Evolutionary conservation across 257 asterid species (phyloP), one percentile per base, ranked within the genome.

Genomic region (Nemophila menziesii): DNA sequence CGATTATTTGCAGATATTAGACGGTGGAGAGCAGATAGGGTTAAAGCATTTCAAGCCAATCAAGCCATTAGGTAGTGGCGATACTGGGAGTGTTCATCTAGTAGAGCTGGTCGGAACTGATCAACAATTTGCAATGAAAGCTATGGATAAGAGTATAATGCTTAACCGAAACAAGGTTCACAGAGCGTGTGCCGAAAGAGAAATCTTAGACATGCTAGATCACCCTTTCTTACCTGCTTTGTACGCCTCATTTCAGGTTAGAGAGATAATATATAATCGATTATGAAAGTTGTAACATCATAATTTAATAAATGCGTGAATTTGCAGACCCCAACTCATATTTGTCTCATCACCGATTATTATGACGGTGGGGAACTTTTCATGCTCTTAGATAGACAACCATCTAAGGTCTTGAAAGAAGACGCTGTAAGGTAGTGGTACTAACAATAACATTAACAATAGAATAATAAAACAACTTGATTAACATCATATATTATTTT

Each of bases 161-260:
- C 93, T 90, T 43, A 81, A 74, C 22, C 62, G 96, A 40, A 90
- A 90, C 81, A 90, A 90, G 99, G 98, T 90, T 47, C 99, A 90
- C 60, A 85, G 99, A 70, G 99, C 99, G 59, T 85, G 96, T 66
- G 94, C 99, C 24, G 99, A 90, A 64, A 71, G 99, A 67, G 96
- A 85, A 64, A 90, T 90, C 61, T 80, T 90, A 20, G 96, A 85
- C 70, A 64, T 85, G 92, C 60, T 90, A 76, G 99, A 90, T 62
- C 99, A 90, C 55, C 99, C 99, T 53, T 90, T 90, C 68, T 94
- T 90, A 65, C 99, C 99, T 17, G 94, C 96, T 29, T 74, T 90
- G 12, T 90, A 90, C 55, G 99, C 99, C 48, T 90, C 99, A 54
- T 90, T 90, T 70, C 96, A 90, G 96, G 97, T 87, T 47, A 50